Evolutionary conservation across 352 stramenopile genomes (phyloP).

Genomic region (Phytophthora macrochlamydospora): DNA sequence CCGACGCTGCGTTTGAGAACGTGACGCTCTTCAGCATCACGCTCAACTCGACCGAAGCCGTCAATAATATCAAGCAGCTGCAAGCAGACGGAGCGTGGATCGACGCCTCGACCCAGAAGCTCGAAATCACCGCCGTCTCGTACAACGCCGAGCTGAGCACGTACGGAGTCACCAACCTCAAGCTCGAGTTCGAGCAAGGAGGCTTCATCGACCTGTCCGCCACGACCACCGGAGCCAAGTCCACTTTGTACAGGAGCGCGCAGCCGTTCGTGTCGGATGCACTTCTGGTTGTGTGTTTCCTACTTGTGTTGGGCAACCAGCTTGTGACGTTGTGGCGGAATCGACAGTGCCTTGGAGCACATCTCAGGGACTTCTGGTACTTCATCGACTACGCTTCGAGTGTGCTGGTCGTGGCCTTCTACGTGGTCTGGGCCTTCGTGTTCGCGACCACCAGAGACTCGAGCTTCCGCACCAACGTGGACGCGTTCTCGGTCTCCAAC

Average conservation of each 20-base stretch:
- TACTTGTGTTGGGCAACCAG: not conserved
- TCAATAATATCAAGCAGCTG: constrained; percentile 5
- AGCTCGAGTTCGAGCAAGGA: constrained; percentile 24
- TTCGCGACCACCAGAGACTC: constrained; percentile 26
- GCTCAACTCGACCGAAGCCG: constrained; percentile 18
- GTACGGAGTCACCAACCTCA: constrained; percentile 26
- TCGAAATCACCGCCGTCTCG: constrained; percentile 32
- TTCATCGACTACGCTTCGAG: constrained; percentile 14
- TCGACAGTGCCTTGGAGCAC: not conserved
- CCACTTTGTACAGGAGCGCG: not conserved
- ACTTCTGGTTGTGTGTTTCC: not conserved
- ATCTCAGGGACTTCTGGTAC: constrained; percentile 9
- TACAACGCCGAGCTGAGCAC: constrained; percentile 40
- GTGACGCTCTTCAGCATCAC: constrained; percentile 20
- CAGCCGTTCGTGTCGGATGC: not conserved
- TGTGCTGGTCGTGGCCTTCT: constrained; percentile 28
- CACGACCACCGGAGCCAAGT: constrained; percentile 5
- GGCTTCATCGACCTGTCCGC: constrained; percentile 19
- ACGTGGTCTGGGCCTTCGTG: constrained; percentile 35
- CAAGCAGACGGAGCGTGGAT: constrained; percentile 26
- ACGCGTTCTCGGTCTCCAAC: constrained; percentile 28
- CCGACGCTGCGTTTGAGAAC: not conserved
- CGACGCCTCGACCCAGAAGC: constrained; percentile 20
- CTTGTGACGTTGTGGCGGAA: not conserved
- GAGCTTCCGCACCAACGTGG: constrained; percentile 34